A percentile compares a stretch with the other conserved stretches of the same genome.
Evolutionary conservation across 176 grass and related monocot genomes (phyloP).

Genomic region (Triticum urartu): DNA sequence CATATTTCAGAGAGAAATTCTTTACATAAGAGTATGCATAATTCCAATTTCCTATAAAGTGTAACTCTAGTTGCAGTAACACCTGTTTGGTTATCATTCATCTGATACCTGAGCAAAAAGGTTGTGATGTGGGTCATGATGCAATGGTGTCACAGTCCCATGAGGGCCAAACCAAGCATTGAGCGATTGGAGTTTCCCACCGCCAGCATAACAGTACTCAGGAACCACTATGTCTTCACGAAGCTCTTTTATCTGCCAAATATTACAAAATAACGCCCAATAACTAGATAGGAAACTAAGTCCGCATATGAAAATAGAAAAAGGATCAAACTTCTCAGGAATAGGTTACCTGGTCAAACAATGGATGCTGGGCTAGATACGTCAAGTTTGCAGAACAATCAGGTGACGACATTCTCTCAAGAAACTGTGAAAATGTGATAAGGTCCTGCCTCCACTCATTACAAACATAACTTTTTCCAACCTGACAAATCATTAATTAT

Average conservation of each 20-base stretch:
- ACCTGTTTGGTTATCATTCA: neutral
- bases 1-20: neutral
- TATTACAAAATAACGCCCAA: slow-evolving; percentile 2
- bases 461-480: slow-evolving; percentile 75
- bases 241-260: slow-evolving; percentile 79
- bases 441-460: slow-evolving; percentile 88
- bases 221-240: slow-evolving; percentile 83
- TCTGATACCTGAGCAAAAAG: slow-evolving; percentile 87
- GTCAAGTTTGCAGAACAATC: slow-evolving; percentile 51
- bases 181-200: slow-evolving; percentile 65
- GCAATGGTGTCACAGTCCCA: slow-evolving; percentile 80
- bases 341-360: slow-evolving; percentile 81
- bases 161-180: slow-evolving; percentile 90
- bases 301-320: neutral
- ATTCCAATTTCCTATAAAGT: neutral
- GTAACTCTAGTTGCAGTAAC: neutral
- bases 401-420: slow-evolving; percentile 64
- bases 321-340: neutral
- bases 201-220: slow-evolving; percentile 86
- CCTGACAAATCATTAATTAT: slow-evolving; percentile 48
- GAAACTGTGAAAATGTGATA: slow-evolving; percentile 88
- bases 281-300: slow-evolving; percentile 12
- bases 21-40: neutral
- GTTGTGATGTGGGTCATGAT: slow-evolving; percentile 87
- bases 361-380: slow-evolving; percentile 82